A percentile compares a stretch with the other conserved stretches of the same genome.
phyloP scores from a whole-genome alignment of 768 basidiomycete species.

The Lactarius sanguifluus region DNA sequence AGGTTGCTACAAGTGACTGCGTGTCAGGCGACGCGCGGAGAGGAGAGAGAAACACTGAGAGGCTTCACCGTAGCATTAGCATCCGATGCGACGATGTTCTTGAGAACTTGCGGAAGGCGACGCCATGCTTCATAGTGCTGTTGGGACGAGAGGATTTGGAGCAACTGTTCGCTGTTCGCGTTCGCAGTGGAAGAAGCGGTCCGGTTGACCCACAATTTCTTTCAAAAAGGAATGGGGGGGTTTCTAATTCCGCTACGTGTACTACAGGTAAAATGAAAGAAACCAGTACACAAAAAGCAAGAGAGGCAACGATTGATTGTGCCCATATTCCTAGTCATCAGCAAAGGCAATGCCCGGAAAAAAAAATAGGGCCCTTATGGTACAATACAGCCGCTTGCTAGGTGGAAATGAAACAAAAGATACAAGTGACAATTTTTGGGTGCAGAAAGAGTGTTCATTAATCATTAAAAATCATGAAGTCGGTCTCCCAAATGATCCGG shows the following conservation, averaged over 20 bases:
- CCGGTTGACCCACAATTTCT: not conserved
- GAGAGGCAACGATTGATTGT: not conserved
- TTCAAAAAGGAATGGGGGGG: no score
- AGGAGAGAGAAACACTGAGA: not conserved
- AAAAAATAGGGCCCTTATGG: constrained; percentile 18
- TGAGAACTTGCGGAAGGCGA: constrained; percentile 89
- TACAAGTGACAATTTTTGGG: not conserved
- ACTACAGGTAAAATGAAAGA: not conserved
- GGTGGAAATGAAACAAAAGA: constrained; percentile 7
- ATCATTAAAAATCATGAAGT: constrained; percentile 19
- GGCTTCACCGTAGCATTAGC: constrained; percentile 82
- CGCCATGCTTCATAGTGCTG: constrained; percentile 84
- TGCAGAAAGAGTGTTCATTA: constrained; percentile 2
- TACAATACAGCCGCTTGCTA: constrained; percentile 5
- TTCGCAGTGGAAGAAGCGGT: not conserved
- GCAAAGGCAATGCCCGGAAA: constrained; percentile 18
- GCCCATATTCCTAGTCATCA: not conserved
- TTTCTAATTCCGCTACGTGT: no score
- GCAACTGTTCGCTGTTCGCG: not conserved
- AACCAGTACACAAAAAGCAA: not conserved
- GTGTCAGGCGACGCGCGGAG: not conserved
- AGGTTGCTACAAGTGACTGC: constrained; percentile 63
- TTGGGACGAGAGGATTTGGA: not conserved
- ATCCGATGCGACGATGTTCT: constrained; percentile 89
- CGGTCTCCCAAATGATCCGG: constrained; percentile 1